A percentile compares a stretch with the other conserved stretches of the same genome.
Evolutionary conservation across 2,329 filamentous ascomycete species (phyloP).

Genomic region (Raffaelea ambrosiae): DNA sequence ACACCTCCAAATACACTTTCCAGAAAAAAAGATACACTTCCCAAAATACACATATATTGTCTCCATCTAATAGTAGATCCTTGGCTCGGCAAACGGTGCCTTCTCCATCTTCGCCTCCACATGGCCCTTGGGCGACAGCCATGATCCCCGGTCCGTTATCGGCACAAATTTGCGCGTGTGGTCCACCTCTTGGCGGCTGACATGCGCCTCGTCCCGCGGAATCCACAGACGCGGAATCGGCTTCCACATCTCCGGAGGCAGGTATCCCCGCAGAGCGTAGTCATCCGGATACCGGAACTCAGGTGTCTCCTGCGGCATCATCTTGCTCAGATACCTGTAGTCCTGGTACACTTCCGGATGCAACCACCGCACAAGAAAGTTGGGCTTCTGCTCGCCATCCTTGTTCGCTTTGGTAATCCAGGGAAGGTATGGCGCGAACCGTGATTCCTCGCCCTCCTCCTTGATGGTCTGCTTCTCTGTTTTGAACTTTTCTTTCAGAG

Average conservation of each 20-base stretch:
- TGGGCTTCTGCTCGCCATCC: constrained; percentile 28
- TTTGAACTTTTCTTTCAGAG: constrained; percentile 14
- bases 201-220: constrained; percentile 59
- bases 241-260: constrained; percentile 58
- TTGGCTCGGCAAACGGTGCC: constrained; percentile 19
- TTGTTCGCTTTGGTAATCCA: constrained; percentile 1
- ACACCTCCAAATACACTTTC: neutral
- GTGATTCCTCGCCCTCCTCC: constrained; percentile 20
- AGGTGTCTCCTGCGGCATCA: constrained; percentile 5
- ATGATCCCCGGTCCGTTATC: constrained; percentile 65
- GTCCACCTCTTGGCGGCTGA: constrained; percentile 62
- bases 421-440: constrained; percentile 7
- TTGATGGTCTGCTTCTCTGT: constrained; percentile 12
- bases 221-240: constrained; percentile 64
- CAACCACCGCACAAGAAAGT: constrained; percentile 43
- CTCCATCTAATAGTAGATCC: constrained; percentile 13
- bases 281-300: constrained; percentile 18
- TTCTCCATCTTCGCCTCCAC: constrained; percentile 16
- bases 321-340: constrained; percentile 47
- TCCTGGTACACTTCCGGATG: constrained; percentile 53
- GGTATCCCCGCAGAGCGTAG: constrained; percentile 56
- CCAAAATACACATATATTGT: neutral
- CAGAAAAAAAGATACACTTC: neutral
- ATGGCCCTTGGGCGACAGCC: constrained; percentile 44
- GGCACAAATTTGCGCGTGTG: constrained; percentile 58